phyloP scores from a whole-genome alignment of 179 eudicot genomes.

The Heliamphora pulchella region DNA sequence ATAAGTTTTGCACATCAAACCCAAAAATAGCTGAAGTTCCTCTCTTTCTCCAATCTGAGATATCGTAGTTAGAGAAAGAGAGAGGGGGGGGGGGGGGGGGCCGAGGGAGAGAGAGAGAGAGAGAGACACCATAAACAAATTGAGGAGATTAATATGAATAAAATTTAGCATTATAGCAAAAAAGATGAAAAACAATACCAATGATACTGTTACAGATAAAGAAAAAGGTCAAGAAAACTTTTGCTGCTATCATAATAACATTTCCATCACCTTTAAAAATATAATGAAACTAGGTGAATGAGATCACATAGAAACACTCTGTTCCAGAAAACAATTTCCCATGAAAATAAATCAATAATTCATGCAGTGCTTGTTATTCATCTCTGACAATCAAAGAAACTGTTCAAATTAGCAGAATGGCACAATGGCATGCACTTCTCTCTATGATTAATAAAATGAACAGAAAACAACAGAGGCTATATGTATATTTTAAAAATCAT shows the following conservation, averaged over 20 bases:
- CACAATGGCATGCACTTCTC: background rate
- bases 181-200: background rate
- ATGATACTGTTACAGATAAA: background rate
- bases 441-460: background rate
- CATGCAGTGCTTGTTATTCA: background rate
- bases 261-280: background rate
- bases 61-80: background rate
- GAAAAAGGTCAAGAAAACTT: background rate
- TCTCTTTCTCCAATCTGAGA: constrained; percentile 70
- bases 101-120: no score
- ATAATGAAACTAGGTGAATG: background rate
- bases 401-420: background rate
- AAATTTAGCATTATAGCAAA: background rate
- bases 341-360: background rate
- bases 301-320: background rate
- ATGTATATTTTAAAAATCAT: background rate
- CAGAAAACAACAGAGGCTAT: background rate
- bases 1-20: constrained; percentile 56
- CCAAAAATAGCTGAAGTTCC: constrained; percentile 48
- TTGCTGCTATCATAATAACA: background rate
- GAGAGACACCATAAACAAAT: background rate
- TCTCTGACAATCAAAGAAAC: background rate
- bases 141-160: background rate
- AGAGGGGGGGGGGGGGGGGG: no score
- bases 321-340: background rate